These are phyloP conservation scores for Penicillium herquei DNA, from an alignment of 495 filamentous ascomycete genomes.

Conservation along the genomic window DNA sequence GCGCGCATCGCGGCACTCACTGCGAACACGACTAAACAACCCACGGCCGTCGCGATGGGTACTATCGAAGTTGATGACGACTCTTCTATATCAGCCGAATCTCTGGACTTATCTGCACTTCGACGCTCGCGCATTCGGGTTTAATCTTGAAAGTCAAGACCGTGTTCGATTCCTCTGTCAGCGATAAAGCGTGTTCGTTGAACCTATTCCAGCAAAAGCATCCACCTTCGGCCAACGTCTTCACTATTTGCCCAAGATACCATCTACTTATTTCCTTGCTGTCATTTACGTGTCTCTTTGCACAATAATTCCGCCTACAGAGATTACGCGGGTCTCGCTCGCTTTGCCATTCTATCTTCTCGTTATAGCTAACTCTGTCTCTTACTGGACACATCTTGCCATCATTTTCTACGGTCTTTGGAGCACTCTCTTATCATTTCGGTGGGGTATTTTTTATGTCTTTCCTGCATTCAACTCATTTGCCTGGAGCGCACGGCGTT, in stretches of 20 bases:
- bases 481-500: conserved; percentile 20
- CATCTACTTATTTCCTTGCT: conserved; percentile 8
- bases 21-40: conserved; percentile 10
- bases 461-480: conserved; percentile 20
- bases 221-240: conserved; percentile 14
- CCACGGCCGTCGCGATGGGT: conserved; percentile 13
- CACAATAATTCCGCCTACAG: not conserved
- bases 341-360: not conserved
- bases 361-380: not conserved
- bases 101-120: conserved; percentile 43
- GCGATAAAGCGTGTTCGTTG: conserved; percentile 25
- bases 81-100: conserved; percentile 34
- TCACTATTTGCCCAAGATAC: conserved; percentile 4
- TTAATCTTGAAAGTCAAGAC: conserved; percentile 9
- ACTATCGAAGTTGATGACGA: conserved; percentile 47
- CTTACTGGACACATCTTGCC: not conserved
- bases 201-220: conserved; percentile 20
- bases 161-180: conserved; percentile 8
- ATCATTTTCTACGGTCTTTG: not conserved
- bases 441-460: not conserved
- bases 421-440: not conserved
- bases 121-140: conserved; percentile 34
- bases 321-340: not conserved
- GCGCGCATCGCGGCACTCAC: conserved; percentile 18
- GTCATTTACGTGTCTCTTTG: conserved; percentile 3